These are phyloP conservation scores for Penicillium robsamsonii DNA, from an alignment of 495 filamentous ascomycete genomes.

Conservation along the genomic window DNA sequence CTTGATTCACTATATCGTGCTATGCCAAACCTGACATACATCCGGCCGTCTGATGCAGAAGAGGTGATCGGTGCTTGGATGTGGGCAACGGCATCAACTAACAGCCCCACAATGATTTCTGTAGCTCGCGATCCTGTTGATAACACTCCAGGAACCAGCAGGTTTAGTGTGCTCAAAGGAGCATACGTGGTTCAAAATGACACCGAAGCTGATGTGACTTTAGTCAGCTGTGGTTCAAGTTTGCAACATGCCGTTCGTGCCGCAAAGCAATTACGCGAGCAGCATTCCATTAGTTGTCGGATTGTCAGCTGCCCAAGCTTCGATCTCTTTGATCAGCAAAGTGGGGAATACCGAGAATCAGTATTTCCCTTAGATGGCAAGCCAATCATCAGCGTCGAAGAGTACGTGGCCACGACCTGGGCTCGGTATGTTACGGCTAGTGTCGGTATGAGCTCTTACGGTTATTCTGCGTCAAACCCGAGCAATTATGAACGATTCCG, in stretches of 20 bases:
- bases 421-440: conserved; percentile 24
- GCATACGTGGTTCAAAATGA: conserved; percentile 37
- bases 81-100: no score
- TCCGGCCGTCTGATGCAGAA: conserved; percentile 48
- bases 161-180: conserved; percentile 29
- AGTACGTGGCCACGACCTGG: conserved; percentile 25
- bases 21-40: conserved; percentile 52
- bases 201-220: conserved; percentile 27
- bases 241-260: conserved; percentile 27
- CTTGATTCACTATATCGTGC: conserved; percentile 47
- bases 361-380: conserved; percentile 23
- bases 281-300: conserved; percentile 8
- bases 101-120: conserved; percentile 30
- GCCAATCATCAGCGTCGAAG: conserved; percentile 25
- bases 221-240: conserved; percentile 37
- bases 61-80: conserved; percentile 34
- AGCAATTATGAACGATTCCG: conserved; percentile 26
- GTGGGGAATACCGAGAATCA: conserved; percentile 12
- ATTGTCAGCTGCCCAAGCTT: conserved; percentile 15
- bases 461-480: conserved; percentile 25
- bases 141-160: conserved; percentile 22
- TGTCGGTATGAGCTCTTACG: conserved; percentile 12
- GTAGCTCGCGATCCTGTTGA: conserved; percentile 29
- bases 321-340: conserved; percentile 23
- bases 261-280: conserved; percentile 1